Conservation (phyloP, 2,329 filamentous ascomycete genomes). For the Fusarium sp. region DNA sequence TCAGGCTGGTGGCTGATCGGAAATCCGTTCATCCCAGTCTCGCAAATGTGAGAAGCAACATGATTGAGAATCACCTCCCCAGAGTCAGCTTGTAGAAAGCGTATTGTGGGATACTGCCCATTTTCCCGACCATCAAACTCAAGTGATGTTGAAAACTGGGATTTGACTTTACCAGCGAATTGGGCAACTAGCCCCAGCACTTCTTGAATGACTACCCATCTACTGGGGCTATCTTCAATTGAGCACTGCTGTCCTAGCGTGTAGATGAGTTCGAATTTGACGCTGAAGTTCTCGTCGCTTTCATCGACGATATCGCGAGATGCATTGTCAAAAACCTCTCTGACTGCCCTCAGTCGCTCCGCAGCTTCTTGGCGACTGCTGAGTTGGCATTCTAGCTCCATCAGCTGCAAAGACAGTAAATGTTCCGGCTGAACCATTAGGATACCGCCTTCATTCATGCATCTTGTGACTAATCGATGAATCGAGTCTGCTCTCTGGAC, state of each 20-base stretch:
- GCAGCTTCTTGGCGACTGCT: not conserved
- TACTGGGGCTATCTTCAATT: constrained; percentile 65
- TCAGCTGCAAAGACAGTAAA: constrained; percentile 72
- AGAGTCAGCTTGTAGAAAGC: constrained; percentile 59
- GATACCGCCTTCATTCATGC: constrained; percentile 60
- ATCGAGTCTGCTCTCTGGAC: not conserved
- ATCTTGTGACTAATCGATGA: not conserved
- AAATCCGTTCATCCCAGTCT: constrained; percentile 57
- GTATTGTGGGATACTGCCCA: constrained; percentile 62
- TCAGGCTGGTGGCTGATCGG: constrained; percentile 56
- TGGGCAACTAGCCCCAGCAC: constrained; percentile 61
- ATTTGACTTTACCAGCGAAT: constrained; percentile 50
- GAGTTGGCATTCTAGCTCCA: constrained; percentile 64
- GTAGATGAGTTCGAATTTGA: constrained; percentile 73
- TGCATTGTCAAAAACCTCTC: not conserved
- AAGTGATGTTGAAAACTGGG: constrained; percentile 54
- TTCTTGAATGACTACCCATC: constrained; percentile 69
- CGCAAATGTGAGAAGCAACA: constrained; percentile 59
- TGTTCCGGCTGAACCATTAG: constrained; percentile 74
- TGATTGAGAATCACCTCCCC: constrained; percentile 47
- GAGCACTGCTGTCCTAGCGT: constrained; percentile 67
- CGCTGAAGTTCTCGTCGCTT: constrained; percentile 73
- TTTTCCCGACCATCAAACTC: constrained; percentile 54
- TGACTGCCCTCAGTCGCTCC: not conserved
- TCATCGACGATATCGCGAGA: constrained; percentile 73